Evolutionary conservation across 208 protist species (phyloP).

Genomic region (Crithidia expoeki): DNA sequence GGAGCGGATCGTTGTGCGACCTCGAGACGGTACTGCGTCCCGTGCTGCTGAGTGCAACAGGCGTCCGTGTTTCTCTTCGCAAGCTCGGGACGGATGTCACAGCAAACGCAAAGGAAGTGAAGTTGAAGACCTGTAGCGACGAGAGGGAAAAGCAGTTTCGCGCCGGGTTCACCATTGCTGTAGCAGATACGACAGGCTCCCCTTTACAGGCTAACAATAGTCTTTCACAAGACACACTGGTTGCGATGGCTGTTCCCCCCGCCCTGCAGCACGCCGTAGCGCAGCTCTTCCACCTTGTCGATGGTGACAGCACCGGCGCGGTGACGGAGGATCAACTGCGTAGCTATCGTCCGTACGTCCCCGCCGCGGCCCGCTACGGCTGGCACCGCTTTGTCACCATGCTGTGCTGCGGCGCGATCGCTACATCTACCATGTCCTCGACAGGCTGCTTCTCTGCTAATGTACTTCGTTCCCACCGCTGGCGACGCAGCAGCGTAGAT

Average conservation of each 20-base stretch:
- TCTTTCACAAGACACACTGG: neutral
- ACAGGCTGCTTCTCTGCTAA: slow-evolving; percentile 12
- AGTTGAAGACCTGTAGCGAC: neutral
- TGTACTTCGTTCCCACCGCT: slow-evolving; percentile 30
- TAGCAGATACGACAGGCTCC: too few relatives aligned
- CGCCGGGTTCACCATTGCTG: too few relatives aligned
- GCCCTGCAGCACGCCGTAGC: slow-evolving; percentile 30
- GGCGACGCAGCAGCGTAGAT: slow-evolving; percentile 8
- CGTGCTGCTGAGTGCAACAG: slow-evolving; percentile 28
- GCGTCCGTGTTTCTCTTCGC: slow-evolving; percentile 26
- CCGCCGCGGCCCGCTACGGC: slow-evolving; percentile 25
- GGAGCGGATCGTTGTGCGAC: slow-evolving; percentile 29
- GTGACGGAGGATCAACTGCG: slow-evolving; percentile 39
- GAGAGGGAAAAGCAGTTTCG: neutral
- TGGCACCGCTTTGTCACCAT: slow-evolving; percentile 39
- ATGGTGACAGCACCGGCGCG: slow-evolving; percentile 6
- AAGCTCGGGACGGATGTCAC: slow-evolving; percentile 1
- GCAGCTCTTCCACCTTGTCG: slow-evolving; percentile 26
- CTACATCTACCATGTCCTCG: neutral
- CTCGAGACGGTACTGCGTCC: slow-evolving; percentile 25
- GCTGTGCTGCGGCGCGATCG: slow-evolving; percentile 16
- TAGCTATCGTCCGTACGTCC: slow-evolving; percentile 27
- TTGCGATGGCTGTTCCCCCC: slow-evolving; percentile 34
- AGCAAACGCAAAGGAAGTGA: neutral
- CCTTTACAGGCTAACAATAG: neutral